These are phyloP conservation scores for Quercus berberidifolia DNA, from an alignment of 306 rosid species.

Conservation along the genomic window DNA sequence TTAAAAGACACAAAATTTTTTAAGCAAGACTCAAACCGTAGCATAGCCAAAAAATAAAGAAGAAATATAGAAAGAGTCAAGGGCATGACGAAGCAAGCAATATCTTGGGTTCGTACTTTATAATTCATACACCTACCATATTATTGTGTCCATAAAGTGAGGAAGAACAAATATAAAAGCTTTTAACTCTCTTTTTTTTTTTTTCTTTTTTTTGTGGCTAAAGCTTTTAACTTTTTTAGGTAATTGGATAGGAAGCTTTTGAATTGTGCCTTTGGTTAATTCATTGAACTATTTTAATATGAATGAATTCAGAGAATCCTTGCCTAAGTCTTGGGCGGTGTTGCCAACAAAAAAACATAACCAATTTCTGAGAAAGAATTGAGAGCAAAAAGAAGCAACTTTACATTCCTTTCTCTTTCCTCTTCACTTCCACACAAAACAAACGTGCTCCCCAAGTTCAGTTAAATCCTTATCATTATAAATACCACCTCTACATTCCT, in stretches of 20 bases:
- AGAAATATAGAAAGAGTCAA: not conserved
- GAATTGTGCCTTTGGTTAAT: no score
- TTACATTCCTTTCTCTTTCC: conserved; percentile 46
- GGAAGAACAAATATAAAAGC: not conserved
- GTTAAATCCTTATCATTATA: conserved; percentile 11
- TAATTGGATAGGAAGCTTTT: not conserved
- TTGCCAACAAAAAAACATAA: conserved; percentile 26
- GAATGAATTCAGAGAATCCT: conserved; percentile 9
- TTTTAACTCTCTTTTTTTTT: not conserved
- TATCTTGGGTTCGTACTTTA: not conserved
- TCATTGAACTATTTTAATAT: no score
- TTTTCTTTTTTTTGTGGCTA: not conserved
- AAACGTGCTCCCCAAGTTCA: conserved; percentile 58
- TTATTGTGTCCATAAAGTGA: not conserved
- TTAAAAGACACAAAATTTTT: no score
- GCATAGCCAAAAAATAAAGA: not conserved
- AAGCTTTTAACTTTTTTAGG: not conserved
- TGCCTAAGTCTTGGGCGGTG: conserved; percentile 21
- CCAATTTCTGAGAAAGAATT: conserved; percentile 24
- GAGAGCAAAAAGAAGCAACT: conserved; percentile 31
- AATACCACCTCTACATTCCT: not conserved
- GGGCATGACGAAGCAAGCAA: not conserved
- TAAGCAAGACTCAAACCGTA: no score
- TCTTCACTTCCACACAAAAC: conserved; percentile 21
- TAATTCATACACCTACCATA: not conserved